Percentiles rank a stretch among this genome's conserved stretches.
Conservation (phyloP, 306 rosid species). For the Medicago arabica region DNA sequence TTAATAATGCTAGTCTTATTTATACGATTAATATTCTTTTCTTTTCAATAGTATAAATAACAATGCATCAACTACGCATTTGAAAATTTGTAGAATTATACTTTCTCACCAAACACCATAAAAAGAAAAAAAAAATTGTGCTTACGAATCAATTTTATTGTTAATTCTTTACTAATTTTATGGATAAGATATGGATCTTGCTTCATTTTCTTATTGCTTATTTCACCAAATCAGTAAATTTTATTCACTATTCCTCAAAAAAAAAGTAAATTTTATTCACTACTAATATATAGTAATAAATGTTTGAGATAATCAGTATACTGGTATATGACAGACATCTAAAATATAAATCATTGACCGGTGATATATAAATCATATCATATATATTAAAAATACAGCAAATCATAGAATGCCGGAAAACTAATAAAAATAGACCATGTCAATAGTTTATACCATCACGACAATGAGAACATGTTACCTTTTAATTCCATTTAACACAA, state of each 20-base stretch:
- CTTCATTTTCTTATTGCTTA: constrained; percentile 8
- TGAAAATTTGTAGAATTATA: background rate
- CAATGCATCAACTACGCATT: background rate
- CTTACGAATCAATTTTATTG: constrained; percentile 1
- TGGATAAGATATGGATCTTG: constrained; percentile 26
- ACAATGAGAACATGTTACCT: constrained; percentile 43
- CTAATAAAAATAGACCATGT: constrained; percentile 27
- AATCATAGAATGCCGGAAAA: constrained; percentile 38
- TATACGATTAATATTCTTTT: too few species aligned
- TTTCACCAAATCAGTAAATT: constrained; percentile 17
- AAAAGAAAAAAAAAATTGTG: background rate
- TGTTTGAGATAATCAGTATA: constrained; percentile 12
- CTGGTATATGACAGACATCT: background rate
- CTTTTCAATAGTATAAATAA: too few species aligned
- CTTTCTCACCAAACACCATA: background rate
- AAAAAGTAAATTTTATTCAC: constrained; percentile 13
- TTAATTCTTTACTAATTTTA: constrained; percentile 23
- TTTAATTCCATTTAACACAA: constrained; percentile 37
- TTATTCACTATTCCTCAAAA: constrained; percentile 14
- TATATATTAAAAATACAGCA: constrained; percentile 28
- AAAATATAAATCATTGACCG: constrained; percentile 43
- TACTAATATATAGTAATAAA: background rate
- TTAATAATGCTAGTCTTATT: background rate
- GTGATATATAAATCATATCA: background rate
- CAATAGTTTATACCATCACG: constrained; percentile 35